A percentile compares a stretch with the other conserved stretches of the same genome.
Conservation (phyloP, 1,139 yeast genomes). For the Yamadazyma buinensis region DNA sequence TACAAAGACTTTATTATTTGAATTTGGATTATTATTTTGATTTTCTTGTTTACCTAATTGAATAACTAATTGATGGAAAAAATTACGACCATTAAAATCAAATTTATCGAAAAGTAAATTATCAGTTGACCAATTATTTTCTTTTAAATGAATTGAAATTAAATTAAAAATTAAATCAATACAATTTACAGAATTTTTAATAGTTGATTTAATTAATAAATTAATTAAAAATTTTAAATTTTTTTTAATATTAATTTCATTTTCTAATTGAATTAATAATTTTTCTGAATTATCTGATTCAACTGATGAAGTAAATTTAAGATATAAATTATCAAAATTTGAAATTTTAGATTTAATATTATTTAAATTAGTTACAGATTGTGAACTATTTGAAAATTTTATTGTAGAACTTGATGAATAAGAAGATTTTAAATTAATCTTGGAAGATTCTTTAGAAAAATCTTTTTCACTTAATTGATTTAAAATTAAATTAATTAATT, state of each 20-base stretch:
- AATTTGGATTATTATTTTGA: slow-evolving; percentile 2
- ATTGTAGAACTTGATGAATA: not conserved
- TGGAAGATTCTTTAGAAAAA: slow-evolving; percentile 2
- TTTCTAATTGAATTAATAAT: slow-evolving; percentile 35
- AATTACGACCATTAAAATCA: slow-evolving; percentile 79
- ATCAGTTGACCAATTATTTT: slow-evolving; percentile 15
- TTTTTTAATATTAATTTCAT: slow-evolving; percentile 14
- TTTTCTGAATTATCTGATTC: slow-evolving; percentile 41
- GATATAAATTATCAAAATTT: slow-evolving; percentile 29
- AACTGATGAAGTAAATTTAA: slow-evolving; percentile 30
- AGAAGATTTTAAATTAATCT: not conserved
- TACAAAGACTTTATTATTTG: slow-evolving; percentile 21
- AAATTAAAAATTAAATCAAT: slow-evolving; percentile 49
- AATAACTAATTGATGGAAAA: slow-evolving; percentile 79
- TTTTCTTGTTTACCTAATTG: slow-evolving; percentile 58
- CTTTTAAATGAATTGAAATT: slow-evolving; percentile 15
- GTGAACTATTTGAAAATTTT: not conserved
- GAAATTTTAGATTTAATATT: slow-evolving; percentile 13
- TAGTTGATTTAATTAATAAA: slow-evolving; percentile 62
- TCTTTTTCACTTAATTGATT: slow-evolving; percentile 28
- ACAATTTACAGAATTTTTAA: slow-evolving; percentile 47
- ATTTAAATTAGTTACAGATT: not conserved
- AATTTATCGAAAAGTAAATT: slow-evolving; percentile 49
- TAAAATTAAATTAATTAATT: slow-evolving; percentile 53
- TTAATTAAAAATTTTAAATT: slow-evolving; percentile 47